Evolutionary conservation across 2,329 filamentous ascomycete genomes (phyloP).

Genomic region (Aspergillus sp.): DNA sequence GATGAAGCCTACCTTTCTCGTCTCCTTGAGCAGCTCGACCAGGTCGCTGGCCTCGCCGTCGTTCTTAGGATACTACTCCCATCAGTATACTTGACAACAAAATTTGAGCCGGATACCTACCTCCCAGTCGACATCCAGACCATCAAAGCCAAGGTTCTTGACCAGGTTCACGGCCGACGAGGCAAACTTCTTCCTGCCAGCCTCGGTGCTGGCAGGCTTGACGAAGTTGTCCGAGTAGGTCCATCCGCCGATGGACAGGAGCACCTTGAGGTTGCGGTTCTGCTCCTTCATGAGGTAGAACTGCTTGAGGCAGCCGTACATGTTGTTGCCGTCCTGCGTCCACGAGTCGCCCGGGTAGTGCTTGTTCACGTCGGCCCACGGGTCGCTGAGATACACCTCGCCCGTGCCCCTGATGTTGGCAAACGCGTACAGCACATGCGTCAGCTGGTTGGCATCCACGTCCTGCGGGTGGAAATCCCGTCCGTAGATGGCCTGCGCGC

Average conservation of each 20-base stretch:
- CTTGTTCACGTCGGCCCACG: slow-evolving; percentile 59
- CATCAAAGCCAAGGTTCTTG: slow-evolving; percentile 63
- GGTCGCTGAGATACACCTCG: slow-evolving; percentile 66
- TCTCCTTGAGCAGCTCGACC: slow-evolving; percentile 25
- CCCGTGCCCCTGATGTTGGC: slow-evolving; percentile 72
- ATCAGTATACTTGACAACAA: background rate
- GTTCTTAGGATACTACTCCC: slow-evolving; percentile 22
- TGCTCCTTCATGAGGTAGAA: slow-evolving; percentile 65
- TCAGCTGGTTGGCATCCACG: slow-evolving; percentile 69
- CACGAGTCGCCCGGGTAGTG: slow-evolving; percentile 58
- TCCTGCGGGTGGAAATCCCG: slow-evolving; percentile 79
- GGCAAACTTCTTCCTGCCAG: slow-evolving; percentile 56
- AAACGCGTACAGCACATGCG: slow-evolving; percentile 84
- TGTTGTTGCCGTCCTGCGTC: slow-evolving; percentile 61
- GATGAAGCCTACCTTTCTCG: slow-evolving; percentile 19
- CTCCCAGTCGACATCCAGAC: slow-evolving; percentile 37
- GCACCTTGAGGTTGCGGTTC: slow-evolving; percentile 65
- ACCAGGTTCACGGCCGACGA: slow-evolving; percentile 61
- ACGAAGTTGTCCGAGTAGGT: slow-evolving; percentile 67
- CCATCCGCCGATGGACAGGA: slow-evolving; percentile 79
- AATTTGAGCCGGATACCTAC: slow-evolving; percentile 6
- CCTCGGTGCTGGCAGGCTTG: slow-evolving; percentile 51
- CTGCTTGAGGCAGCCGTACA: slow-evolving; percentile 70
- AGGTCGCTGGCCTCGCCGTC: slow-evolving; percentile 25
- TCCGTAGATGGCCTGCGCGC: slow-evolving; percentile 64